phyloP scores from a whole-genome alignment of 2,329 filamentous ascomycete species.

The Pestalotiopsis sp. region DNA sequence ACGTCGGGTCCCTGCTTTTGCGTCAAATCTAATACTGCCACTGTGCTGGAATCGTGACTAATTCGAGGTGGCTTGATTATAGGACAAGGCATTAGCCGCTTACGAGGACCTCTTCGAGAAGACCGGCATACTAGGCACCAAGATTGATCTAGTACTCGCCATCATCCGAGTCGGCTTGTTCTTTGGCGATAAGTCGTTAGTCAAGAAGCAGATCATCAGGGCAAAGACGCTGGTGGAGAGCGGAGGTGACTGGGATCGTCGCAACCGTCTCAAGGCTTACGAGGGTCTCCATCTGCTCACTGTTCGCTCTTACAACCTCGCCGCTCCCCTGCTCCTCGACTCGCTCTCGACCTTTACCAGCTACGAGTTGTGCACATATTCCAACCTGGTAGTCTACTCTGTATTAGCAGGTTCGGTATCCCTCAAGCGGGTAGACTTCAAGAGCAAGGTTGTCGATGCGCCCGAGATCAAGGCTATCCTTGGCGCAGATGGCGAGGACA shows the following conservation, averaged over 20 bases:
- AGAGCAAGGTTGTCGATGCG: conserved; percentile 97
- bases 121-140: conserved; percentile 93
- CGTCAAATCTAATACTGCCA: not conserved
- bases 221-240: conserved; percentile 89
- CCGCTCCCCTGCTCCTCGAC: conserved; percentile 91
- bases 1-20: conserved; percentile 22
- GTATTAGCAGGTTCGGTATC: conserved; percentile 93
- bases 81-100: conserved; percentile 92
- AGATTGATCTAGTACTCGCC: conserved; percentile 95
- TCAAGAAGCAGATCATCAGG: conserved; percentile 92
- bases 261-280: conserved; percentile 98
- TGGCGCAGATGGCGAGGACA: conserved; percentile 80
- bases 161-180: conserved; percentile 96
- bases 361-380: conserved; percentile 98
- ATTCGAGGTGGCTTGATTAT: conserved; percentile 13
- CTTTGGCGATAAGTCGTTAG: conserved; percentile 88
- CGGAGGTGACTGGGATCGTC: conserved; percentile 96
- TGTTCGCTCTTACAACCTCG: conserved; percentile 84
- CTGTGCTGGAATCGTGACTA: conserved; percentile 16
- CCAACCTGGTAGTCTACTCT: conserved; percentile 90
- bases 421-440: conserved; percentile 96
- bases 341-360: conserved; percentile 97
- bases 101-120: conserved; percentile 96
- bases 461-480: conserved; percentile 98
- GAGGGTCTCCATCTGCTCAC: conserved; percentile 93